Evolutionary conservation across 1,284 basidiomycete genomes (phyloP), one percentile per base, ranked within the genome.

Genomic region (Nidula niveotomentosa): DNA sequence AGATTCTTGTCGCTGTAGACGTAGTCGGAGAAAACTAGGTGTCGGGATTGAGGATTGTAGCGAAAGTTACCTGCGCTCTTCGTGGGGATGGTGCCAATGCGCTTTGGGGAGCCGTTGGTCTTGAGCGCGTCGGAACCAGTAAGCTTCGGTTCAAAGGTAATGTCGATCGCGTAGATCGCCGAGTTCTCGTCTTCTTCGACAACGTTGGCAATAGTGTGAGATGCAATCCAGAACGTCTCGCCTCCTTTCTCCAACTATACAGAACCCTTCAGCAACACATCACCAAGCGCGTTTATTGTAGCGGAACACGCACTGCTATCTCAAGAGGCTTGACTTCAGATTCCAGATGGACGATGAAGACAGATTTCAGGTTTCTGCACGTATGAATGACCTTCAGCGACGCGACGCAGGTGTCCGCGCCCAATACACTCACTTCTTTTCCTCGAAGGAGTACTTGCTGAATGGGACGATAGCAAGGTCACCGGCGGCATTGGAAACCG

Each of bases 1-100:
- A 96, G 74, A 55, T 90, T 80, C 1, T 86, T 86, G 59, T 94
- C 90, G 0, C 78, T 68, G 67, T 91, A 88, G 2, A 94, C 91
- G 54, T 84, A 80, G 23, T 90, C 91, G 0, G 88, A 89, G 73
- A 94, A 94, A 8, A 90, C 82, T 23, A 91, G 76, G 23, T 74
- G 62, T 15, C 78, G 76, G 13, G 76, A 69, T 41, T 70, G 70
- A 49, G 69, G 62, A 8, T 78, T 79, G 69, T 85, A 93, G 56
- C 81, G 81, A 72, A 95, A 90, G 69, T 89, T 89, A 36, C 79
- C 71, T 0, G 85, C 83, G 13, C 82, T 77, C 50, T 80, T 78
- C 39, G 85, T 82, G 5, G 90, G 91, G 68, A 93, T 83, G 36
- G 76, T 80, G 45, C 81, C 83, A 52, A 86, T 70, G 45, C 3